phyloP scores from a whole-genome alignment of 2,329 filamentous ascomycete species.

The Neophaeococcomyces mojaviensis region DNA sequence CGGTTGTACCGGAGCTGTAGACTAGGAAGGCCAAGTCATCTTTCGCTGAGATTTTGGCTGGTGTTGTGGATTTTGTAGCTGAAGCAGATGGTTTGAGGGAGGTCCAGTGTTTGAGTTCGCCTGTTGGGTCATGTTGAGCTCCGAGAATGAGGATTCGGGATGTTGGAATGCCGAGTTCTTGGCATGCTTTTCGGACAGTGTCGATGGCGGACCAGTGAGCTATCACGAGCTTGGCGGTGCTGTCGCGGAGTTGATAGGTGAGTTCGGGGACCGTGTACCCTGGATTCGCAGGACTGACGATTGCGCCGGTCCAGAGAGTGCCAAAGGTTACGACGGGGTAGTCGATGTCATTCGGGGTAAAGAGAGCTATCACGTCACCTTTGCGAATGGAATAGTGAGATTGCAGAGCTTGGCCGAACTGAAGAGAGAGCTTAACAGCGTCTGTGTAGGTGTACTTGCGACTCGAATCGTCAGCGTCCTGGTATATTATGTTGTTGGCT shows the following conservation, averaged over 20 bases:
- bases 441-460: slow-evolving; percentile 61
- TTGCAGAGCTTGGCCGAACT: slow-evolving; percentile 75
- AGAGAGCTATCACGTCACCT: slow-evolving; percentile 75
- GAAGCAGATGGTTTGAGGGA: slow-evolving; percentile 58
- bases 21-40: slow-evolving; percentile 77
- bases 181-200: slow-evolving; percentile 60
- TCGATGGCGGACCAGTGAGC: slow-evolving; percentile 64
- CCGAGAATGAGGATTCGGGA: slow-evolving; percentile 72
- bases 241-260: slow-evolving; percentile 74
- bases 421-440: slow-evolving; percentile 56
- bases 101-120: slow-evolving; percentile 63
- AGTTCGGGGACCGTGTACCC: slow-evolving; percentile 78
- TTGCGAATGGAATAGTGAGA: slow-evolving; percentile 70
- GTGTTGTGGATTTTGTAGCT: slow-evolving; percentile 33
- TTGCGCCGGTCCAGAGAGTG: slow-evolving; percentile 72
- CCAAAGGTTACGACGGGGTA: slow-evolving; percentile 71
- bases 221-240: slow-evolving; percentile 63
- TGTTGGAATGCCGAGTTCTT: slow-evolving; percentile 60
- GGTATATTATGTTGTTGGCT: slow-evolving; percentile 72
- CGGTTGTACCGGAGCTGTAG: slow-evolving; percentile 85
- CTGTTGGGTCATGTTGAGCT: slow-evolving; percentile 53
- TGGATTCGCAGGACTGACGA: slow-evolving; percentile 80
- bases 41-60: slow-evolving; percentile 53
- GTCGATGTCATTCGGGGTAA: slow-evolving; percentile 80
- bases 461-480: slow-evolving; percentile 62